Evolutionary conservation across 2,329 filamentous ascomycete genomes (phyloP), one percentile per base, ranked within the genome.

Genomic region (Trichoderma aggressivum): DNA sequence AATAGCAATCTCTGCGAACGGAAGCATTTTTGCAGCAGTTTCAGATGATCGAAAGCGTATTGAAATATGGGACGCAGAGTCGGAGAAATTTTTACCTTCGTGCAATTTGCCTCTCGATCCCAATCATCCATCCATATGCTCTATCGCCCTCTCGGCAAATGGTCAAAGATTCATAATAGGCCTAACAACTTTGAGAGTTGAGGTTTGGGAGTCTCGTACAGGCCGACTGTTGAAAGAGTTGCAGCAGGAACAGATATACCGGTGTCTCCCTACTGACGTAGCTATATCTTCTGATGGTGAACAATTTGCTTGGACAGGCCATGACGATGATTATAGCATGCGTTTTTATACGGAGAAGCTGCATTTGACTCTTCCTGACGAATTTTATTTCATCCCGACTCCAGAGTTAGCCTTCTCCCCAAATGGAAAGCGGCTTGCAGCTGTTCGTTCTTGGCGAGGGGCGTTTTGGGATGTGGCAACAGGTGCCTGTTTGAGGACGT

Each of bases 391-490:
- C 0, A 16, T 7, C 1, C 5, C 5, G 12, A 1, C 6, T 39
- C 1, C 0, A 7, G 6, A 21, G 3, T 7, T 62, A 3, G 34
- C 21, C 4, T 43, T 62, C 12, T 62, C 59, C n/a, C 34, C 0
- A 7, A 21, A n/a, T n/a, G 59, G 59, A 24, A 16, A 30, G 34
- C 36, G 59, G 24, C 59, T 62, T 28, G 59, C 36, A 47, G 16
- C 59, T 12, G 5, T 43, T n/a, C 3, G 8, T 3, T 0, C 1
- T 1, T 11, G 10, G 18, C 0, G 0, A 8, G 39, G 24, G 16
- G 3, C 2, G 8, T 21, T 63, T 32, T 63, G 60, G 60, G 39
- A 63, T 47, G 7, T 21, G 24, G 24, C 36, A 63, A 50, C 39
- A 14, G 59, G 59, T 14, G 2, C 5, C 5, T 30, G 34, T 30